These are phyloP conservation scores for Copromyces sp. DNA, from an alignment of 495 filamentous ascomycete genomes.

Conservation along the genomic window DNA sequence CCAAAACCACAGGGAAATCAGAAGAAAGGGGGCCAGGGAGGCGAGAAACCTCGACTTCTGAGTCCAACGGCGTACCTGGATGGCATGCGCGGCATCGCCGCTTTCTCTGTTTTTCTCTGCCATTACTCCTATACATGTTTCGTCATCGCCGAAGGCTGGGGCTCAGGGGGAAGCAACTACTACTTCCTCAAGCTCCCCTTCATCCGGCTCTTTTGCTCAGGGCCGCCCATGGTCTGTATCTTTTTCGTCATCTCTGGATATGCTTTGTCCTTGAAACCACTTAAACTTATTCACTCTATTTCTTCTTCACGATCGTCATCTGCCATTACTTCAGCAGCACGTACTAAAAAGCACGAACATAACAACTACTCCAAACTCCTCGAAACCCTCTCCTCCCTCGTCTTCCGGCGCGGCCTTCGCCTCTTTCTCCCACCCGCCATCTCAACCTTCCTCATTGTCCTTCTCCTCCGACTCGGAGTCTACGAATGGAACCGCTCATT, in stretches of 20 bases:
- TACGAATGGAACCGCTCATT: slow-evolving; percentile 36
- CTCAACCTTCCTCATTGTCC: slow-evolving; percentile 47
- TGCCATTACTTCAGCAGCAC: slow-evolving; percentile 8
- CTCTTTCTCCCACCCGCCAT: slow-evolving; percentile 55
- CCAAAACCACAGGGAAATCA: neutral
- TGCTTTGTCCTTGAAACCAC: slow-evolving; percentile 54
- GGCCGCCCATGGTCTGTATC: slow-evolving; percentile 61
- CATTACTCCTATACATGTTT: slow-evolving; percentile 39
- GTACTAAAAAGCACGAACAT: slow-evolving; percentile 18
- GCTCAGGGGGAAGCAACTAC: slow-evolving; percentile 20
- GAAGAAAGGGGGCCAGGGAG: slow-evolving; percentile 4
- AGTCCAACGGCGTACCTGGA: slow-evolving; percentile 45
- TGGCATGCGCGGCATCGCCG: slow-evolving; percentile 49
- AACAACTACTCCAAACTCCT: slow-evolving; percentile 10
- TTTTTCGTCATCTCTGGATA: slow-evolving; percentile 73
- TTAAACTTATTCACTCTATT: slow-evolving; percentile 41
- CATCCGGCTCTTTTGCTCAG: slow-evolving; percentile 54
- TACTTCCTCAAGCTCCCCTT: slow-evolving; percentile 53
- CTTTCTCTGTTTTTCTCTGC: slow-evolving; percentile 47
- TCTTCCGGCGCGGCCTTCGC: slow-evolving; percentile 56
- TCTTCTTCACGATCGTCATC: neutral
- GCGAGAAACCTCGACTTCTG: slow-evolving; percentile 13
- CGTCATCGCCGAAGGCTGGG: slow-evolving; percentile 33
- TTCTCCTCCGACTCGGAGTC: slow-evolving; percentile 44
- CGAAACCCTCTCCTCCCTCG: slow-evolving; percentile 44